Evolutionary conservation across 352 stramenopile species (phyloP).

Genomic region (Globisporangium carolinianum): DNA sequence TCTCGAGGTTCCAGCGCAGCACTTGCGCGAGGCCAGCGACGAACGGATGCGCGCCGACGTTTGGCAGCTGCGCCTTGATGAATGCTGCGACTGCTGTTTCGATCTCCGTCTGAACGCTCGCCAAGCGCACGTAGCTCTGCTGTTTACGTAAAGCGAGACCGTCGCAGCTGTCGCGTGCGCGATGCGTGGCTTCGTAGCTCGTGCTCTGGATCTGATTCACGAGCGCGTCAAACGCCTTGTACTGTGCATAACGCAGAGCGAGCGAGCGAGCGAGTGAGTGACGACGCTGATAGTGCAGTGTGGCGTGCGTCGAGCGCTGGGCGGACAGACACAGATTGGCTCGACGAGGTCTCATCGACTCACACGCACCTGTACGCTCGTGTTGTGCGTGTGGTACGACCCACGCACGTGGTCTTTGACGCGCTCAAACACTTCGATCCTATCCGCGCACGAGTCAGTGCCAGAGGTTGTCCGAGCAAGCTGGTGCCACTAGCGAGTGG

Average conservation of each 20-base stretch:
- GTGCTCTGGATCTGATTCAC: constrained; percentile 38
- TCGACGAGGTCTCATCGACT: neutral
- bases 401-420: constrained; percentile 63
- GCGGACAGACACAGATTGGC: neutral
- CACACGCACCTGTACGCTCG: constrained; percentile 27
- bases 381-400: constrained; percentile 44
- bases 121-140: constrained; percentile 36
- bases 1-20: constrained; percentile 58
- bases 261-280: neutral
- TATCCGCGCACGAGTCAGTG: neutral
- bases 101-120: constrained; percentile 27
- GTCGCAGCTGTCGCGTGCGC: constrained; percentile 17
- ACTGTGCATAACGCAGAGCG: constrained; percentile 18
- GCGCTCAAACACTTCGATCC: constrained; percentile 40
- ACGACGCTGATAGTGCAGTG: neutral
- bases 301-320: too few relatives aligned
- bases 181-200: constrained; percentile 35
- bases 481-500: too few relatives aligned
- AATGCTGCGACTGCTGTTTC: constrained; percentile 36
- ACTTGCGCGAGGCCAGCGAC: constrained; percentile 45
- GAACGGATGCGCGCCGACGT: constrained; percentile 67
- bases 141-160: constrained; percentile 31
- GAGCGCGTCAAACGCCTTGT: constrained; percentile 39
- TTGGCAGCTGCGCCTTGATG: constrained; percentile 29
- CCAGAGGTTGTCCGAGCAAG: too few relatives aligned